Percentiles rank a stretch among this genome's conserved stretches.
Conservation (phyloP, 2,329 filamentous ascomycete genomes). For the Ophiocordyceps camponoti-floridani region DNA sequence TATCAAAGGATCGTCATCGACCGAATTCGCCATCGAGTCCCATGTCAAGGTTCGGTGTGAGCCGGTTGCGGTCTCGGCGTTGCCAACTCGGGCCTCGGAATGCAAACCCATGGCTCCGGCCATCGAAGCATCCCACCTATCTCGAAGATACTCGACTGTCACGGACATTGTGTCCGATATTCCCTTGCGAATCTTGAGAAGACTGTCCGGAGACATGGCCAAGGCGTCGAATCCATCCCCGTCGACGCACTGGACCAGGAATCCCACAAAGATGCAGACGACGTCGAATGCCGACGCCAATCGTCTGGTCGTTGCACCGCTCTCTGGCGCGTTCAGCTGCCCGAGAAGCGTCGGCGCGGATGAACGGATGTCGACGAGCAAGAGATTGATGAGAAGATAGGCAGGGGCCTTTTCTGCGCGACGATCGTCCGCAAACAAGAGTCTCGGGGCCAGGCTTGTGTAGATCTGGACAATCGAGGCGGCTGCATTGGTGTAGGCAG, state of each 20-base stretch:
- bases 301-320: conserved; percentile 30
- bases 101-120: conserved; percentile 44
- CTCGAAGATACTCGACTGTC: conserved; percentile 46
- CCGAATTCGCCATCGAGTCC: conserved; percentile 33
- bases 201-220: conserved; percentile 35
- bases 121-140: conserved; percentile 51
- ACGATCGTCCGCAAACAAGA: conserved; percentile 33
- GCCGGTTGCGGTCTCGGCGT: conserved; percentile 24
- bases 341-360: conserved; percentile 41
- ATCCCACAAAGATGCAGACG: conserved; percentile 41
- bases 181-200: conserved; percentile 41
- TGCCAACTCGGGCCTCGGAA: conserved; percentile 29
- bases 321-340: conserved; percentile 35
- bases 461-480: conserved; percentile 39
- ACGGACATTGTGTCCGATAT: conserved; percentile 46
- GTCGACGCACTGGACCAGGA: conserved; percentile 35
- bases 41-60: conserved; percentile 33
- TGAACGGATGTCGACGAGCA: conserved; percentile 47
- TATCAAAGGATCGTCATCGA: conserved; percentile 37
- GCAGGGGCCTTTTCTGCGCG: conserved; percentile 33
- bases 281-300: conserved; percentile 44
- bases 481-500: conserved; percentile 40
- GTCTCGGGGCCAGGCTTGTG: conserved; percentile 21
- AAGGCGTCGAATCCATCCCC: conserved; percentile 22
- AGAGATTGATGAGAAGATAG: conserved; percentile 44